A percentile compares a stretch with the other conserved stretches of the same genome.
Evolutionary conservation across 495 filamentous ascomycete genomes (phyloP).

Genomic region (Penicillium pulvis): DNA sequence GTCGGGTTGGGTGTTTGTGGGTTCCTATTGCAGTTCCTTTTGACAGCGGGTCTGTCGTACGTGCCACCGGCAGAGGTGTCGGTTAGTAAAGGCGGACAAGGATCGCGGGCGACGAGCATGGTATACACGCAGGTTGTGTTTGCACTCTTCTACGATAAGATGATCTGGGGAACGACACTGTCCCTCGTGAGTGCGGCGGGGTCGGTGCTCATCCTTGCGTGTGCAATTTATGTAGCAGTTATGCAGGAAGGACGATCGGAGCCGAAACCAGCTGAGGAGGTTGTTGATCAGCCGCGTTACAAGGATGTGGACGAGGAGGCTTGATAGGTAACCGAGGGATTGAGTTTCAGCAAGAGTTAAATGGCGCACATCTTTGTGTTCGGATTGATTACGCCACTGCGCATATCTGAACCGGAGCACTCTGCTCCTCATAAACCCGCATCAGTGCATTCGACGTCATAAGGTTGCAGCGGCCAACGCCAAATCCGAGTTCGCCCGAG

Average conservation of each 20-base stretch:
- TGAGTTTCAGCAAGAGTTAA: not conserved
- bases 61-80: conserved; percentile 45
- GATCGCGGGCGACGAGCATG: conserved; percentile 82
- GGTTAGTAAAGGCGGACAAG: conserved; percentile 33
- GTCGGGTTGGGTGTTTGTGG: conserved; percentile 71
- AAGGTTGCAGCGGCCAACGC: conserved; percentile 24
- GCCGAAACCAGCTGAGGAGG: not conserved
- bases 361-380: not conserved
- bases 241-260: conserved; percentile 34
- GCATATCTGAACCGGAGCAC: conserved; percentile 15
- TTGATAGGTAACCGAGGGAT: not conserved
- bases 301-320: conserved; percentile 19
- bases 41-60: conserved; percentile 78
- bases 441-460: conserved; percentile 34
- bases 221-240: conserved; percentile 78
- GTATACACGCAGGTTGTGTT: conserved; percentile 92
- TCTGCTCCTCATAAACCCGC: conserved; percentile 16
- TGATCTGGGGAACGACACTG: conserved; percentile 74
- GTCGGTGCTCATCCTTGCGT: conserved; percentile 75
- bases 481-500: conserved; percentile 27
- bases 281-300: conserved; percentile 9
- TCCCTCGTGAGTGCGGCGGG: conserved; percentile 68
- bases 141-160: conserved; percentile 77
- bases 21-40: conserved; percentile 82
- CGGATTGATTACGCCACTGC: not conserved